Conservation (phyloP, 2,329 filamentous ascomycete genomes). For the Trichoderma lentiforme region DNA sequence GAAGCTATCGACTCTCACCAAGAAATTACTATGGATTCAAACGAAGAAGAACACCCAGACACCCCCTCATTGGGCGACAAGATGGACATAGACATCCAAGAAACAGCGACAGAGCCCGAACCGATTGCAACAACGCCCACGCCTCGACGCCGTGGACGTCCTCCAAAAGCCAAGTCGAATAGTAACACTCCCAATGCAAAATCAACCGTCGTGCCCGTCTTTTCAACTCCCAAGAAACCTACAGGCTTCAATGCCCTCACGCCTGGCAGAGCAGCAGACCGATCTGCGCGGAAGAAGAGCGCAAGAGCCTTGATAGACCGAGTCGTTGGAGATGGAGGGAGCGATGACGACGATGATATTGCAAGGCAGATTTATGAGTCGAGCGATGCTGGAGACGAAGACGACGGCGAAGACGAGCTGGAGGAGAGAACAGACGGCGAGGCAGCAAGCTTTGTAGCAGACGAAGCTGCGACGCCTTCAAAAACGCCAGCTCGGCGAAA, state of each 20-base stretch:
- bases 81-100: neutral
- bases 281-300: conserved; percentile 84
- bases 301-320: conserved; percentile 72
- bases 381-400: conserved; percentile 73
- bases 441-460: conserved; percentile 24
- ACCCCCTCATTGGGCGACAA: conserved; percentile 1
- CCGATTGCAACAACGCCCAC: conserved; percentile 24
- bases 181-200: conserved; percentile 38
- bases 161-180: conserved; percentile 31
- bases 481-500: conserved; percentile 35
- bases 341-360: conserved; percentile 59
- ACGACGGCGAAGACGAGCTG: conserved; percentile 58
- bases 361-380: conserved; percentile 41
- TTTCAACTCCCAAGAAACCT: conserved; percentile 40
- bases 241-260: conserved; percentile 43
- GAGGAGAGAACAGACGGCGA: conserved; percentile 32
- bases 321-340: conserved; percentile 59
- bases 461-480: conserved; percentile 42
- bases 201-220: conserved; percentile 28
- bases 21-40: neutral
- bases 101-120: conserved; percentile 7
- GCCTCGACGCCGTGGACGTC: conserved; percentile 36
- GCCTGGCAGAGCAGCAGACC: conserved; percentile 71
- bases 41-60: neutral
- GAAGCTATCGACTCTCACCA: neutral